A percentile compares a stretch with the other conserved stretches of the same genome.
phyloP scores from a whole-genome alignment of 2,329 filamentous ascomycete genomes.

The Metarhizium humberi region DNA sequence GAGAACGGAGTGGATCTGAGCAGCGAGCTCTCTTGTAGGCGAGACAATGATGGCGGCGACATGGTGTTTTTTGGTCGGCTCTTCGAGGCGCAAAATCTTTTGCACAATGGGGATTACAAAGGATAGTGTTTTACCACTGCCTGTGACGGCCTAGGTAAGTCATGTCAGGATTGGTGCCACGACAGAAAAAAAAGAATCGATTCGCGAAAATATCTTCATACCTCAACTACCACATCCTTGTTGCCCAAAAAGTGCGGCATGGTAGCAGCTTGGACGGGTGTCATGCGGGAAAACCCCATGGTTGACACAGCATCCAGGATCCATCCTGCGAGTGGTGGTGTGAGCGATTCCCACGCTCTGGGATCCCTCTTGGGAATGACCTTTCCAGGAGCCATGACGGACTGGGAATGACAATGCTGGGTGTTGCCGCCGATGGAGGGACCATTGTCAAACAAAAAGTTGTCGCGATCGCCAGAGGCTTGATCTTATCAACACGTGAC shows the following conservation, averaged over 20 bases:
- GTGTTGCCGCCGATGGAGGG: not conserved
- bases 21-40: constrained; percentile 81
- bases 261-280: constrained; percentile 87
- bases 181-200: not conserved
- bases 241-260: constrained; percentile 82
- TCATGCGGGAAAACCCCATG: constrained; percentile 83
- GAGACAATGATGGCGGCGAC: constrained; percentile 86
- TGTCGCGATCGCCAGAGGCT: constrained; percentile 8
- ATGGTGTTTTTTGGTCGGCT: constrained; percentile 81
- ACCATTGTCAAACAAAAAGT: constrained; percentile 1
- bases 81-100: constrained; percentile 68
- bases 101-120: constrained; percentile 80
- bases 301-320: constrained; percentile 72
- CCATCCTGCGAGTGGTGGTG: constrained; percentile 50
- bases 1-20: constrained; percentile 80
- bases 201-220: constrained; percentile 16
- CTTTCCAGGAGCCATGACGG: constrained; percentile 24
- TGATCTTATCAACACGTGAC: constrained; percentile 25
- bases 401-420: not conserved
- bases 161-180: not conserved
- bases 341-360: constrained; percentile 34
- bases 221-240: constrained; percentile 87
- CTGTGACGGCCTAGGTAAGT: constrained; percentile 61
- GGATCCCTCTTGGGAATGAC: constrained; percentile 32
- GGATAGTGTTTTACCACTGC: constrained; percentile 81